These are phyloP conservation scores for Allomyces arbusculus DNA, from an alignment of 192 early-diverging fungal genomes.

Conservation along the genomic window DNA sequence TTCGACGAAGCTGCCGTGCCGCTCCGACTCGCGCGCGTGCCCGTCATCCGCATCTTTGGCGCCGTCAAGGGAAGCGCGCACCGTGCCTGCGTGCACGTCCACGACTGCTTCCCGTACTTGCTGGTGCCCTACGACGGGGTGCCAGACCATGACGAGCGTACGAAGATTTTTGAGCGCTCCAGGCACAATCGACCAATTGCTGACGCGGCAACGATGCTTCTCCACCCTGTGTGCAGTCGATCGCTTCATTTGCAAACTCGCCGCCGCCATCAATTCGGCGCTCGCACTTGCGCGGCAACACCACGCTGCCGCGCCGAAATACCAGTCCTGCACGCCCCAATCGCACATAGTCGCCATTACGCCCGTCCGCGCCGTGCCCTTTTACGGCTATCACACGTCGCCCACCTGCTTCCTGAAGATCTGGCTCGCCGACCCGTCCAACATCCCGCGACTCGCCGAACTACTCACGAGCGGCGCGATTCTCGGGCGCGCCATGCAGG, in stretches of 20 bases:
- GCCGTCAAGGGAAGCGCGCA: background rate
- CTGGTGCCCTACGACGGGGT: background rate
- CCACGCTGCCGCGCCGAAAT: too few relatives aligned
- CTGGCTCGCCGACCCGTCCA: constrained; percentile 37
- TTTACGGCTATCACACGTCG: constrained; percentile 63
- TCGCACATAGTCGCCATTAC: constrained; percentile 41
- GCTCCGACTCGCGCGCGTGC: background rate
- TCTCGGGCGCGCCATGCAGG: constrained; percentile 43
- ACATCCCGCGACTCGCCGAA: constrained; percentile 31
- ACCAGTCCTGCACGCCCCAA: too few relatives aligned
- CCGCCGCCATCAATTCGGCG: too few relatives aligned
- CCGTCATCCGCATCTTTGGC: background rate
- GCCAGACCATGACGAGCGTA: constrained; percentile 1
- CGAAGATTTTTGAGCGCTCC: too few relatives aligned
- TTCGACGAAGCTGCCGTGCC: too few relatives aligned
- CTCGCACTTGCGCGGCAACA: too few relatives aligned
- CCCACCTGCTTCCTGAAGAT: constrained; percentile 61
- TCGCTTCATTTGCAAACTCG: too few relatives aligned
- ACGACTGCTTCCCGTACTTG: background rate
- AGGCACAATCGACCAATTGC: too few relatives aligned
- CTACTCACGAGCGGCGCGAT: constrained; percentile 52
- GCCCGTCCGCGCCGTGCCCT: constrained; percentile 57
- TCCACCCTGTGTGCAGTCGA: too few relatives aligned
- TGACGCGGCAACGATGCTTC: too few relatives aligned
- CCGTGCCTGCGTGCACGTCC: background rate